A percentile compares a stretch with the other conserved stretches of the same genome.
phyloP scores from a whole-genome alignment of 2,329 filamentous ascomycete species.

The Triangularia verruculosa region DNA sequence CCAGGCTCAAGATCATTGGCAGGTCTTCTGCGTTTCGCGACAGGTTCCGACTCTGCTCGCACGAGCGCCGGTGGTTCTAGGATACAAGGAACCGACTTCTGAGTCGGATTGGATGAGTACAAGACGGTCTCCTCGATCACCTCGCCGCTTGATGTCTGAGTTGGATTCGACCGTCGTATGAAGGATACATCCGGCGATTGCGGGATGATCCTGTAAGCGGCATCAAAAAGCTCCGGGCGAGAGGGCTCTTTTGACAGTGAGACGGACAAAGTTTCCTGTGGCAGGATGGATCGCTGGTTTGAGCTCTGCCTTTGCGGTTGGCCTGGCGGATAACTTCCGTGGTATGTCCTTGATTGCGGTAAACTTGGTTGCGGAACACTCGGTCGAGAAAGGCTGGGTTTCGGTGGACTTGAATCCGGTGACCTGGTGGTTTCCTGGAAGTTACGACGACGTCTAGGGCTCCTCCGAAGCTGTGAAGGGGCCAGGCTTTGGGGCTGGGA shows the following conservation, averaged over 20 bases:
- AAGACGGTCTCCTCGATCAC: conserved; percentile 12
- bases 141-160: not conserved
- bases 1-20: conserved; percentile 18
- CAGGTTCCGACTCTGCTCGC: conserved; percentile 35
- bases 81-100: not conserved
- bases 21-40: conserved; percentile 28
- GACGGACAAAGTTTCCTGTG: not conserved
- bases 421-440: not conserved
- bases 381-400: too few relatives aligned
- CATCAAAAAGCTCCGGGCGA: not conserved
- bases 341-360: not conserved
- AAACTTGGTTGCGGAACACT: not conserved
- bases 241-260: not conserved
- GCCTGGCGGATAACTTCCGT: too few relatives aligned
- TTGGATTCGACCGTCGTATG: not conserved
- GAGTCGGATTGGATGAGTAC: conserved; percentile 13
- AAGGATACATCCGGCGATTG: not conserved
- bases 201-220: not conserved
- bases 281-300: too few relatives aligned
- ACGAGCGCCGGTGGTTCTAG: conserved; percentile 9
- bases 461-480: not conserved
- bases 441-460: not conserved
- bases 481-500: not conserved
- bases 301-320: too few relatives aligned
- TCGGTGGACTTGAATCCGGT: not conserved